phyloP scores from a whole-genome alignment of 2,329 filamentous ascomycete species.

The Chaetomiaceae sp. region DNA sequence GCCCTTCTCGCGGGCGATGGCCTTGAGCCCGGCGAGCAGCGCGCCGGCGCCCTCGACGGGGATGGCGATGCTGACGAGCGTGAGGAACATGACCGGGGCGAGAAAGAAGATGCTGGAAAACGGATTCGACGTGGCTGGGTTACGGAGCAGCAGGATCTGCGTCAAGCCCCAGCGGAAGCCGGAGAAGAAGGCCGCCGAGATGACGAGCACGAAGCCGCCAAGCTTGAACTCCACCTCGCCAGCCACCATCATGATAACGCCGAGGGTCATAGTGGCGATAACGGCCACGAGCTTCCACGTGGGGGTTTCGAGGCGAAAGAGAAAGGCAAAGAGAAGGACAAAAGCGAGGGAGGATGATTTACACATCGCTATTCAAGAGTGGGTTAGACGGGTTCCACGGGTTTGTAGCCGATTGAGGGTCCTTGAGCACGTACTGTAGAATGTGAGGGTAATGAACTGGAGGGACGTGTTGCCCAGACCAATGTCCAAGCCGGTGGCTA shows the following conservation, averaged over 20 bases:
- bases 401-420: background rate
- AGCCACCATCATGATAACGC: conserved; percentile 97
- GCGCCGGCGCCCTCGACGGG: conserved; percentile 74
- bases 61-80: conserved; percentile 71
- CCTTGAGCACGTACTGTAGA: conserved; percentile 63
- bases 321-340: conserved; percentile 88
- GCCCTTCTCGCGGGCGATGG: conserved; percentile 63
- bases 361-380: conserved; percentile 68
- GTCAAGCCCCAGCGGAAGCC: conserved; percentile 99
- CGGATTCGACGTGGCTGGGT: conserved; percentile 90
- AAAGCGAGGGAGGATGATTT: conserved; percentile 96
- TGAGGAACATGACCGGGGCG: conserved; percentile 92
- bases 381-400: background rate
- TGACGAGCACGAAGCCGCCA: conserved; percentile 84
- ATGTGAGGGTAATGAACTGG: conserved; percentile 93
- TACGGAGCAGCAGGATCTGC: conserved; percentile 87
- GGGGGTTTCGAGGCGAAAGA: conserved; percentile 83
- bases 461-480: conserved; percentile 92
- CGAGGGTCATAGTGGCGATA: conserved; percentile 84
- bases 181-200: conserved; percentile 88
- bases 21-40: conserved; percentile 59
- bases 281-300: conserved; percentile 81
- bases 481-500: conserved; percentile 90
- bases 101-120: conserved; percentile 97
- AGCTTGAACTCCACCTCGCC: conserved; percentile 87